These are phyloP conservation scores for Radiomyces spectabilis DNA, from an alignment of 192 early-diverging fungal genomes.

Conservation along the genomic window DNA sequence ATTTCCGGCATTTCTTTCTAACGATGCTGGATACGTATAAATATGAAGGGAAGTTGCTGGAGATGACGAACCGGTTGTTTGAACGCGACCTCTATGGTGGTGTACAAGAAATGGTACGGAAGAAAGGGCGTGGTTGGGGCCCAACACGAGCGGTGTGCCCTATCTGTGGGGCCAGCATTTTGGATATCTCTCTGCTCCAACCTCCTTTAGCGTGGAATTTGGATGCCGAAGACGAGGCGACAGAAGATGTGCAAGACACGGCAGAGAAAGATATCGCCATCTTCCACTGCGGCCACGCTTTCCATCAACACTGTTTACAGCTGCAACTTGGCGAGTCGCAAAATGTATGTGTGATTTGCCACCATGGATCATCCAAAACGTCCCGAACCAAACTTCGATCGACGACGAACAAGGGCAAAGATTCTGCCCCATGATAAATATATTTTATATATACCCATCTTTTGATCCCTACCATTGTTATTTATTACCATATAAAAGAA, in stretches of 20 bases:
- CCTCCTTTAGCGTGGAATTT: conserved; percentile 16
- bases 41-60: conserved; percentile 53
- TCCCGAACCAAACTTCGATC: too few relatives aligned
- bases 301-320: conserved; percentile 42
- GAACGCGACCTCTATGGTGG: conserved; percentile 48
- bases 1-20: conserved; percentile 51
- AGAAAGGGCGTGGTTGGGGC: conserved; percentile 46
- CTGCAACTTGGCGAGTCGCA: conserved; percentile 2
- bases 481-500: too few relatives aligned
- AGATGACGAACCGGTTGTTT: conserved; percentile 55
- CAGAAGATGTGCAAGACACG: neutral
- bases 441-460: too few relatives aligned
- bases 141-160: conserved; percentile 44
- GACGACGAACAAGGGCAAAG: too few relatives aligned
- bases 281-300: conserved; percentile 49
- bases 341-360: conserved; percentile 6
- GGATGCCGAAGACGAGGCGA: neutral
- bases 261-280: conserved; percentile 26
- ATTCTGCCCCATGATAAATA: too few relatives aligned
- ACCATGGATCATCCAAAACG: neutral
- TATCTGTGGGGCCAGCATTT: conserved; percentile 43
- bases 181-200: conserved; percentile 38
- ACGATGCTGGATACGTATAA: conserved; percentile 59
- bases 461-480: too few relatives aligned
- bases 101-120: conserved; percentile 42